Percentiles rank a stretch among this genome's conserved stretches.
Conservation (phyloP, 139 green algal genomes). For the Picochlorum sp. region DNA sequence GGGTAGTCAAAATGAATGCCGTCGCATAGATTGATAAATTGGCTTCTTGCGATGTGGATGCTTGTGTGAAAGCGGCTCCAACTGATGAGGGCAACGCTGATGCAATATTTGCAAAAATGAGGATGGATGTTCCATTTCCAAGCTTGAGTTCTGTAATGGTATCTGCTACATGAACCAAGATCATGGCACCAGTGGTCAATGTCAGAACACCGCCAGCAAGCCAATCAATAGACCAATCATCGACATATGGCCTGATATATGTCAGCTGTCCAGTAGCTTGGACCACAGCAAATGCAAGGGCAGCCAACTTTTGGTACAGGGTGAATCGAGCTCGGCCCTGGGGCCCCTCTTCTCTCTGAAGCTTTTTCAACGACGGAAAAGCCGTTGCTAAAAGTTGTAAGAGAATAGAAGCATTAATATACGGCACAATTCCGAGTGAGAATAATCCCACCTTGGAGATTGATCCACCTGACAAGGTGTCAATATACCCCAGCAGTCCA, state of each 20-base stretch:
- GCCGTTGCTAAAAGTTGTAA: conserved; percentile 80
- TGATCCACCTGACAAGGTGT: conserved; percentile 76
- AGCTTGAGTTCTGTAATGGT: conserved; percentile 93
- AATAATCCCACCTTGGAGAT: conserved; percentile 88
- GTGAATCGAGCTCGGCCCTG: conserved; percentile 72
- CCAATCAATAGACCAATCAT: conserved; percentile 76
- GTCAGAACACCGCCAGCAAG: conserved; percentile 49
- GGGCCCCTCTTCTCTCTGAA: conserved; percentile 92
- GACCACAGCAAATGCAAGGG: conserved; percentile 80
- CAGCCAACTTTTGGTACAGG: conserved; percentile 81
- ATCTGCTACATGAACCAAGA: conserved; percentile 74
- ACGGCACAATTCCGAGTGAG: conserved; percentile 97
- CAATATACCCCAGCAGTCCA: conserved; percentile 88
- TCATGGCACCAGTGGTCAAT: conserved; percentile 79
- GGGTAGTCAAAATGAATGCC: conserved; percentile 84
- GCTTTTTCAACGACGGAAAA: conserved; percentile 86
- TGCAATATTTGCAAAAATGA: conserved; percentile 98
- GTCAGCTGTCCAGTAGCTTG: conserved; percentile 83
- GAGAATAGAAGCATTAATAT: conserved; percentile 98
- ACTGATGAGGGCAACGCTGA: conserved; percentile 75
- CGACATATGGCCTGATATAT: conserved; percentile 82
- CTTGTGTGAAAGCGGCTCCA: conserved; percentile 43
- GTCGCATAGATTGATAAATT: conserved; percentile 64
- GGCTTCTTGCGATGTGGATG: conserved; percentile 20
- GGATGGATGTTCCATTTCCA: conserved; percentile 94